Evolutionary conservation across 495 filamentous ascomycete genomes (phyloP).

Genomic region (Penicillium maclennaniae): DNA sequence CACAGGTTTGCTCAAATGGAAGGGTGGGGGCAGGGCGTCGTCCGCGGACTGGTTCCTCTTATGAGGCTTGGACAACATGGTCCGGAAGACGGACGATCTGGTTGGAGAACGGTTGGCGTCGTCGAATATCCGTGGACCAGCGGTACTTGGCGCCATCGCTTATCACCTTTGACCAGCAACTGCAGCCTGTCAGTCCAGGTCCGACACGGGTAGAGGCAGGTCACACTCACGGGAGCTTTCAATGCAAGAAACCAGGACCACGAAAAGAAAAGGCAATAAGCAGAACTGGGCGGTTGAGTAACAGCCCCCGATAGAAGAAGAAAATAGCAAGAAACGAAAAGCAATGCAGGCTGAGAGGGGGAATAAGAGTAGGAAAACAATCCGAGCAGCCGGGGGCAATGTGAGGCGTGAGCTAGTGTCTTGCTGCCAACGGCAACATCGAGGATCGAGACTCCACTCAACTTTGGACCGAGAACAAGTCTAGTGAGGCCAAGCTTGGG

Average conservation of each 20-base stretch:
- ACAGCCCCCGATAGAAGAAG: conserved; percentile 13
- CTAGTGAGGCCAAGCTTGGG: conserved; percentile 25
- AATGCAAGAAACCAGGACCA: conserved; percentile 8
- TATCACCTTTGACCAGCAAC: conserved; percentile 36
- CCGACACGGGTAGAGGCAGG: conserved; percentile 22
- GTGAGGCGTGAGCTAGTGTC: conserved; percentile 22
- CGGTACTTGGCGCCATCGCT: conserved; percentile 36
- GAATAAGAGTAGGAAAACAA: conserved; percentile 11
- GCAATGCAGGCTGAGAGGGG: conserved; percentile 16
- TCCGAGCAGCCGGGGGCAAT: conserved; percentile 30
- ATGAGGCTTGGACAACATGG: conserved; percentile 43
- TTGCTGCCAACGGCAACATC: conserved; percentile 29
- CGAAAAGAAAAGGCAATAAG: conserved; percentile 1
- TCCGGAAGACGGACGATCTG: conserved; percentile 42
- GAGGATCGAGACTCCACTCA: conserved; percentile 27
- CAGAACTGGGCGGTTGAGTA: conserved; percentile 6
- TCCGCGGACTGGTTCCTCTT: conserved; percentile 41
- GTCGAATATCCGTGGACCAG: conserved; percentile 44
- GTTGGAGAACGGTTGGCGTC: conserved; percentile 36
- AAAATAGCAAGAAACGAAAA: conserved; percentile 19
- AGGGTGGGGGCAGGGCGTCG: conserved; percentile 24
- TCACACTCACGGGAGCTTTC: conserved; percentile 25
- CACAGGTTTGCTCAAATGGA: conserved; percentile 16
- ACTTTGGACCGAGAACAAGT: conserved; percentile 10
- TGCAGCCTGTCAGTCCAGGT: conserved; percentile 13